Percentiles rank a stretch among this genome's conserved stretches.
phyloP scores from a whole-genome alignment of 192 early-diverging fungal genomes.

The Backusella liffmaniae region DNA sequence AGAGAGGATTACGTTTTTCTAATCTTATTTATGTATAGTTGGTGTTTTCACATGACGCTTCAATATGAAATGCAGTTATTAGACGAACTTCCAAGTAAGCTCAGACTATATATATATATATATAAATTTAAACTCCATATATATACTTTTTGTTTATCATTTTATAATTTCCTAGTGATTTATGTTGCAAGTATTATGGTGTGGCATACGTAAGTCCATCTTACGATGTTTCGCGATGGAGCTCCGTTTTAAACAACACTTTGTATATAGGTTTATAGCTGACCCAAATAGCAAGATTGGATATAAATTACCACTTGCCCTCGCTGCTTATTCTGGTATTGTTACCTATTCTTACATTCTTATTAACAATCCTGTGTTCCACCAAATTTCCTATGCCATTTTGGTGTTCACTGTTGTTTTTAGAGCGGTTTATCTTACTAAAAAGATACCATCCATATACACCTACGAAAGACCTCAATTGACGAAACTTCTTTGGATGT shows the following conservation, averaged over 20 bases:
- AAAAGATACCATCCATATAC: conserved; percentile 26
- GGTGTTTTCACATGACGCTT: conserved; percentile 79
- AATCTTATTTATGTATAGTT: conserved; percentile 26
- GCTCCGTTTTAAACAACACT: conserved; percentile 12
- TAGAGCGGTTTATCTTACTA: conserved; percentile 44
- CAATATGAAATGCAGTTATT: conserved; percentile 68
- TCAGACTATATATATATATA: neutral
- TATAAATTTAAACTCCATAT: neutral
- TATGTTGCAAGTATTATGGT: conserved; percentile 58
- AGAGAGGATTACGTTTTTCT: neutral
- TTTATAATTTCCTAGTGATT: conserved; percentile 42
- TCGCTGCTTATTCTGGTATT: conserved; percentile 52
- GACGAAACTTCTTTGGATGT: conserved; percentile 33
- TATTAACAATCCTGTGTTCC: conserved; percentile 69
- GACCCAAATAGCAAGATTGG: conserved; percentile 43
- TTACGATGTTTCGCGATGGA: neutral
- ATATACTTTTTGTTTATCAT: neutral
- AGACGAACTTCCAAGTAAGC: conserved; percentile 78
- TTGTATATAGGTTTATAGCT: conserved; percentile 42
- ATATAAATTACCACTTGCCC: conserved; percentile 39
- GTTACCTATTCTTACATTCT: conserved; percentile 61
- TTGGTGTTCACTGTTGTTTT: conserved; percentile 51
- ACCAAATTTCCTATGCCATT: conserved; percentile 61
- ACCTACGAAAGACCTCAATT: conserved; percentile 14
- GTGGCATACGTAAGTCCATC: conserved; percentile 38